Conservation (phyloP, 2,329 filamentous ascomycete species). For the Microdochium trichocladiopsis region DNA sequence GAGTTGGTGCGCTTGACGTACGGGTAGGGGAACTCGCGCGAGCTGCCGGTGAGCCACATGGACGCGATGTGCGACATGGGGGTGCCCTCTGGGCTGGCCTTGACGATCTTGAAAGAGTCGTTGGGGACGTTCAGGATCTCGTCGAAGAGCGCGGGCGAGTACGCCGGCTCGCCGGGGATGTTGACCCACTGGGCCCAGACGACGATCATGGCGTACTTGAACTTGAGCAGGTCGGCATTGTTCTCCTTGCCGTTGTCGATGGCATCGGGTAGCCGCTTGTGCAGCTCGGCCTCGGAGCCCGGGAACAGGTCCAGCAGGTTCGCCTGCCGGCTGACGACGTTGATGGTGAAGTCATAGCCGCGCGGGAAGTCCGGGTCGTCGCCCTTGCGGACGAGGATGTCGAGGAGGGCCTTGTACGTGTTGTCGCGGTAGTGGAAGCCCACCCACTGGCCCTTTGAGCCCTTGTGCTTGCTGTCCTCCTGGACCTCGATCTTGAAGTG, state of each 20-base stretch:
- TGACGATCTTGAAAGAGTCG: constrained; percentile 21
- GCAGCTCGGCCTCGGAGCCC: constrained; percentile 24
- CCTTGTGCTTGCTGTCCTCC: constrained; percentile 27
- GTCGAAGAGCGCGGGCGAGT: constrained; percentile 29
- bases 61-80: constrained; percentile 34
- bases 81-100: constrained; percentile 24
- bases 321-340: constrained; percentile 34
- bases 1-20: constrained; percentile 39
- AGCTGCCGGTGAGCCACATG: constrained; percentile 37
- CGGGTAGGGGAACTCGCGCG: constrained; percentile 38
- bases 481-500: constrained; percentile 42
- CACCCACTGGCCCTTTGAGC: constrained; percentile 30
- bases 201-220: constrained; percentile 31
- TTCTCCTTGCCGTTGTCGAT: constrained; percentile 27
- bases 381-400: constrained; percentile 33
- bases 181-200: constrained; percentile 40
- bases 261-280: constrained; percentile 20
- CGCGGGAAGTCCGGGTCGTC: constrained; percentile 33
- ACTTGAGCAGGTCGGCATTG: constrained; percentile 21
- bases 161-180: constrained; percentile 21
- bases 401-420: constrained; percentile 26
- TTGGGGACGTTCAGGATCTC: constrained; percentile 26
- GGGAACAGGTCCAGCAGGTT: constrained; percentile 25
- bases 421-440: constrained; percentile 28
- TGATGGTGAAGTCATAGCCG: constrained; percentile 39